These are phyloP conservation scores for Monocercomonoides exilis DNA, from an alignment of 78 protist genomes.

Conservation along the genomic window DNA sequence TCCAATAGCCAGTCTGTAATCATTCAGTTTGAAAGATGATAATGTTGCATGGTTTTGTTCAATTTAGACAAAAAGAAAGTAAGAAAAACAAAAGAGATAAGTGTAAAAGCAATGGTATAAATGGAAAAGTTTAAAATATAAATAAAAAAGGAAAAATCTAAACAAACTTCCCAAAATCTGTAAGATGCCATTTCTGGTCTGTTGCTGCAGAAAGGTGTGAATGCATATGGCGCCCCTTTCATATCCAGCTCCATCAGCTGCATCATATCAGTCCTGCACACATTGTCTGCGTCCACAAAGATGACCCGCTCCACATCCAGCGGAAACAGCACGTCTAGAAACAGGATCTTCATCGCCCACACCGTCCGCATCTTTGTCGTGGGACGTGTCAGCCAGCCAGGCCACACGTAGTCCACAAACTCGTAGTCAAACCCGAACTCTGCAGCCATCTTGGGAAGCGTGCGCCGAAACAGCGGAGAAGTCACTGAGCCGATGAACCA, in stretches of 20 bases:
- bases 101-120: no score
- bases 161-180: constrained; percentile 20
- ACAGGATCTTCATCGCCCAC: constrained; percentile 38
- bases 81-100: no score
- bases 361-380: constrained; percentile 14
- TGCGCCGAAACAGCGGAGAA: no score
- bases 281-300: constrained; percentile 35
- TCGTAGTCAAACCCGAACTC: constrained; percentile 19
- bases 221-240: not conserved
- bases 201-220: constrained; percentile 17
- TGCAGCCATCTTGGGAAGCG: not conserved
- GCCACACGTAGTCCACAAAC: constrained; percentile 23
- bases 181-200: not conserved
- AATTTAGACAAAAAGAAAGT: no score
- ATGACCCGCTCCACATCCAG: constrained; percentile 13
- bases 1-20: not conserved
- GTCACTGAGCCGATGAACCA: no score
- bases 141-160: no score
- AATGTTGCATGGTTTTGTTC: no score
- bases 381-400: not conserved
- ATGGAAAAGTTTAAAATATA: no score
- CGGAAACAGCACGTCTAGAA: constrained; percentile 34
- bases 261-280: not conserved
- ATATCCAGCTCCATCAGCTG: not conserved
- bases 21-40: no score